Percentiles rank a stretch among this genome's conserved stretches.
These are phyloP conservation scores for Globisporangium emineosum DNA, from an alignment of 352 stramenopile genomes.

Conservation along the genomic window DNA sequence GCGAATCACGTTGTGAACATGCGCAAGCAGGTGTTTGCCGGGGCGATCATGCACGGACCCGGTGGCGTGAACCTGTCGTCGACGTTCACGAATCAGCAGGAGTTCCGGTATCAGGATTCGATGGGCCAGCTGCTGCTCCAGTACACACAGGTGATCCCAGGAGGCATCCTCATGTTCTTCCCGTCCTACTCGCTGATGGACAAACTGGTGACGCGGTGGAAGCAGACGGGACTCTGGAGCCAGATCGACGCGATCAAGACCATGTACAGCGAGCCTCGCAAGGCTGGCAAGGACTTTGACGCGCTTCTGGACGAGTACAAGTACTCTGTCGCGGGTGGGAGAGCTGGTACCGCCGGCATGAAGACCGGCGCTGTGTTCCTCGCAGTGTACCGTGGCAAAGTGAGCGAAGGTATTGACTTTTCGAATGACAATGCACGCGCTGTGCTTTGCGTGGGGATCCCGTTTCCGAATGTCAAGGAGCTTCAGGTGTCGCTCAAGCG, in stretches of 20 bases:
- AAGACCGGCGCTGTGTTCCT: conserved; percentile 93
- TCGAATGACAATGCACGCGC: conserved; percentile 94
- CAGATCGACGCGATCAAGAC: conserved; percentile 62
- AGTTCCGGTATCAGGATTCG: conserved; percentile 77
- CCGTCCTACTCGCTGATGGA: conserved; percentile 82
- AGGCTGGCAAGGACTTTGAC: conserved; percentile 82
- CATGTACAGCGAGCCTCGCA: conserved; percentile 66
- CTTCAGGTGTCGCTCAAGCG: conserved; percentile 81
- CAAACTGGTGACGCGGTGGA: conserved; percentile 66
- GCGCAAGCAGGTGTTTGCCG: conserved; percentile 81
- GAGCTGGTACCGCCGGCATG: conserved; percentile 3
- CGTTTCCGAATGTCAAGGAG: conserved; percentile 96
- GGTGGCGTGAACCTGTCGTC: conserved; percentile 68
- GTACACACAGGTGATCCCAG: conserved; percentile 64
- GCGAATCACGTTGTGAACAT: conserved; percentile 88
- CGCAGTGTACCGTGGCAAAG: conserved; percentile 98
- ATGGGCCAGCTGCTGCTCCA: conserved; percentile 73
- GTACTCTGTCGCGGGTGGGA: conserved; percentile 28
- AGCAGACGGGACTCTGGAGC: conserved; percentile 57
- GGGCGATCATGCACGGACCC: conserved; percentile 63
- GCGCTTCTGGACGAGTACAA: conserved; percentile 76
- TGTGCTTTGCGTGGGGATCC: conserved; percentile 98
- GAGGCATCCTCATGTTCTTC: conserved; percentile 85
- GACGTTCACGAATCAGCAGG: conserved; percentile 81
- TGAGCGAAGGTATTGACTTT: conserved; percentile 99